These are phyloP conservation scores for Cryptosporidium sp. DNA, from an alignment of 169 alveolate species.

Conservation along the genomic window DNA sequence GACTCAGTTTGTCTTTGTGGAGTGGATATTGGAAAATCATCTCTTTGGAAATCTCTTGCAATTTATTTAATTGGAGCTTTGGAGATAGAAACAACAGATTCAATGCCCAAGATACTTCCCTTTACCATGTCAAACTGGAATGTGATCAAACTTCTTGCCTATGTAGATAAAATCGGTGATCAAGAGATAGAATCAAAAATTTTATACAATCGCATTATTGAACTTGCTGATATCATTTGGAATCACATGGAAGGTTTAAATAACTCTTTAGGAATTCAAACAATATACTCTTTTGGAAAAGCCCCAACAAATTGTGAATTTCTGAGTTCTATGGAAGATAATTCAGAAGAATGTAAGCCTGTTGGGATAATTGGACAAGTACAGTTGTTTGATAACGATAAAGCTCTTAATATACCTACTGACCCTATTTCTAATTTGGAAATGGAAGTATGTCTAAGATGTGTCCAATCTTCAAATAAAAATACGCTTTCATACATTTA, in stretches of 20 bases:
- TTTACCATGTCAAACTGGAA: slow-evolving; percentile 73
- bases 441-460: slow-evolving; percentile 68
- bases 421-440: slow-evolving; percentile 59
- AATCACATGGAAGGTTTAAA: slow-evolving; percentile 6
- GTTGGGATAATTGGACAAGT: slow-evolving; percentile 56
- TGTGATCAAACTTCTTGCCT: slow-evolving; percentile 39
- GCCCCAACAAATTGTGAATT: background rate
- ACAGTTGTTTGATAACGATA: background rate
- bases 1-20: background rate
- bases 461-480: background rate
- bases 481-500: background rate
- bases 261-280: background rate
- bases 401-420: slow-evolving; percentile 14
- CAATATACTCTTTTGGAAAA: slow-evolving; percentile 16
- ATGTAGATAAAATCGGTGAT: slow-evolving; percentile 11
- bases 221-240: slow-evolving; percentile 24
- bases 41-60: slow-evolving; percentile 31
- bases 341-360: slow-evolving; percentile 5
- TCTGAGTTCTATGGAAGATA: background rate
- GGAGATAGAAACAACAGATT: slow-evolving; percentile 16
- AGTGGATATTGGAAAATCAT: background rate
- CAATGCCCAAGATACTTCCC: slow-evolving; percentile 42
- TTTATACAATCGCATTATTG: slow-evolving; percentile 19
- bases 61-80: slow-evolving; percentile 33
- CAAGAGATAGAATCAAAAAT: background rate